Base-by-base conservation (phyloP, 345 rosid genomes). In the Ceriops decandra region DNA sequence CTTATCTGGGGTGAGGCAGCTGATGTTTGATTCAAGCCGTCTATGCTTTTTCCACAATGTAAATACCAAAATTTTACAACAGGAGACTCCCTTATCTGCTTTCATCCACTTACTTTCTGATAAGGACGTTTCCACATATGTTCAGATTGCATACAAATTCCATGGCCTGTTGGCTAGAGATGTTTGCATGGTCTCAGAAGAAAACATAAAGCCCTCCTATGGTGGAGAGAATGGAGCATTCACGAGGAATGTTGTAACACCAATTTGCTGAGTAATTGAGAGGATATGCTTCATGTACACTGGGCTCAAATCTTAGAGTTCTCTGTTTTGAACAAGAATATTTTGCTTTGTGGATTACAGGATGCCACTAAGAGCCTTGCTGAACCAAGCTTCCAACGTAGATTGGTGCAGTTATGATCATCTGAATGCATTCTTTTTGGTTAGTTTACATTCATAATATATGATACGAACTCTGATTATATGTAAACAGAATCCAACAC, bases 1-100 rank as follows among this genome's bases (percentile, higher is more conserved):
- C 95, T 95, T 63, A 90, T 90, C 51, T 95, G 99, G 99, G 98
- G 98, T 42, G 97, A 88, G 79, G 98, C 96, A 74, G 92, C 98
- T 71, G 91, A 95, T 75, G 79, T 95, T 70, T 93, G 96, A 67
- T 95, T 90, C 77, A 85, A 90, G 93, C 98, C 91, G 99, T 75
- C 75, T 95, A 33, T 91, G 98, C 84, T 91, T 95, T 71, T 95
- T 90, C 70, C 99, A 95, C 75, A 90, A 95, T 74, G 99, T 91
- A 57, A 87, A 96, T 80, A 63, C 66, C 53, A 52, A 38, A 64
- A 53, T 33, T 64, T 52, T 52, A 36, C 57, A 52, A 2, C 9
- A 52, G 1, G 22, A n/a, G 22, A 19, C 57, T 52, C 2, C 24
- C 24, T 52, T 16, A 6, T 2, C 9, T 52, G 57, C 27, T 62